These are phyloP conservation scores for Paspalum notatum DNA, from an alignment of 176 grass and related monocot genomes.

Conservation along the genomic window DNA sequence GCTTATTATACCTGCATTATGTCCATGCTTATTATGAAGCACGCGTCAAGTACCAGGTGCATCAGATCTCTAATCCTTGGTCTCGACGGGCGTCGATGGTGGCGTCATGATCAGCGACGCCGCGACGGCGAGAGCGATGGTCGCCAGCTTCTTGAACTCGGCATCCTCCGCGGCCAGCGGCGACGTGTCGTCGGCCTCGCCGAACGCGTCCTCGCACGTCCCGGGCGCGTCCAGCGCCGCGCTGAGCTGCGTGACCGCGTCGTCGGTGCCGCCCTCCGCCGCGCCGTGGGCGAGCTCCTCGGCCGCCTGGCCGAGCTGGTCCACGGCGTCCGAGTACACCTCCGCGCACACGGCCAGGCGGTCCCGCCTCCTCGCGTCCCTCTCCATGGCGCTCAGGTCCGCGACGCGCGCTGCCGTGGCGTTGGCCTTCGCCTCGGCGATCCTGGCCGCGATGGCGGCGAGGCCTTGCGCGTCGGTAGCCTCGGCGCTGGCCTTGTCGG, in stretches of 20 bases:
- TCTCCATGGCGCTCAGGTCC: conserved; percentile 44
- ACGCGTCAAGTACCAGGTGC: background rate
- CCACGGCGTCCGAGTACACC: conserved; percentile 60
- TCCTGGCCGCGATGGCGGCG: conserved; percentile 48
- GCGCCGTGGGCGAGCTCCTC: conserved; percentile 35
- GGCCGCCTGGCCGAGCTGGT: conserved; percentile 51
- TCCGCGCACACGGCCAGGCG: conserved; percentile 55
- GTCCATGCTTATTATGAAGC: background rate
- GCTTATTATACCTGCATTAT: background rate
- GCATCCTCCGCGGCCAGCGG: conserved; percentile 51
- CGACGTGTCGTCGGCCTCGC: conserved; percentile 50
- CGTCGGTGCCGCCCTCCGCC: background rate
- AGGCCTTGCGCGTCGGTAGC: conserved; percentile 37
- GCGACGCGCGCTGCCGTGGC: conserved; percentile 47
- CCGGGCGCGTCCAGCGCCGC: conserved; percentile 51
- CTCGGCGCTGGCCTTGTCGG: conserved; percentile 39
- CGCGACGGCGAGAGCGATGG: conserved; percentile 56
- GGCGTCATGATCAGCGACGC: conserved; percentile 30
- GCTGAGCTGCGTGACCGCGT: conserved; percentile 56
- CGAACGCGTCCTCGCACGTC: conserved; percentile 72
- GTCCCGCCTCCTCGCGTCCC: conserved; percentile 29
- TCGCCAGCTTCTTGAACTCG: conserved; percentile 60
- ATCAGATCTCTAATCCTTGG: conserved; percentile 1
- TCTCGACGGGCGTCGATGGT: background rate
- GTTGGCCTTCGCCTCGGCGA: conserved; percentile 49